Percentiles rank a stretch among this genome's conserved stretches.
Conservation (phyloP, 2,329 filamentous ascomycete genomes). For the Emmonsiellopsis sp. region DNA sequence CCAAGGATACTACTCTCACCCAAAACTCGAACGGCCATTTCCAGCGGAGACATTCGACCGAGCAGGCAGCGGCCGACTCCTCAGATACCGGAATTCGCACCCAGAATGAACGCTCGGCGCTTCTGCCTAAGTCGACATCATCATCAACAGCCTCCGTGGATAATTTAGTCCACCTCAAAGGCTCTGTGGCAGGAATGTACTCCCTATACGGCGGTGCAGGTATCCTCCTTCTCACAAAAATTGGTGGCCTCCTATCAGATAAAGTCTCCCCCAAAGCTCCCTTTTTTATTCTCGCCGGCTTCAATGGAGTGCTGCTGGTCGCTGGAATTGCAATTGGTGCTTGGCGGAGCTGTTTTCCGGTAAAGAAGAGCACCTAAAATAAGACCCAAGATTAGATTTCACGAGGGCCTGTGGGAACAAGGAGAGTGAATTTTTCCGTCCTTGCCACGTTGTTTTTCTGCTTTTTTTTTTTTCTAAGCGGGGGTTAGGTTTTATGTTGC, state of each 20-base stretch:
- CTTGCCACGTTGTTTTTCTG: no score
- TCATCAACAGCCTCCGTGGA: slow-evolving; percentile 12
- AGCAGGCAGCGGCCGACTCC: not conserved
- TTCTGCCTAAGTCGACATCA: slow-evolving; percentile 17
- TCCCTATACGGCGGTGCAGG: slow-evolving; percentile 82
- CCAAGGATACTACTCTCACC: not conserved
- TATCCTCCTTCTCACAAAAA: slow-evolving; percentile 82
- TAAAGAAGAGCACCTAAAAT: no score
- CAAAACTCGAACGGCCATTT: not conserved
- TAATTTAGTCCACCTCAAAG: slow-evolving; percentile 59
- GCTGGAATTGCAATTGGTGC: slow-evolving; percentile 16
- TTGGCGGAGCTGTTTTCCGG: not conserved
- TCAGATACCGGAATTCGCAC: not conserved
- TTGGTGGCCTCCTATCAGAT: slow-evolving; percentile 83
- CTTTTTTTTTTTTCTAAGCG: no score
- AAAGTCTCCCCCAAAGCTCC: slow-evolving; percentile 62
- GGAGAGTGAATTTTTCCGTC: no score
- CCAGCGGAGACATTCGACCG: not conserved
- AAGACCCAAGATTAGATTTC: no score
- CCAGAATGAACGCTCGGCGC: slow-evolving; percentile 19
- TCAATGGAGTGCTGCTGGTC: slow-evolving; percentile 63
- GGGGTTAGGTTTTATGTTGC: no score
- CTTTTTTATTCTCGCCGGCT: slow-evolving; percentile 88
- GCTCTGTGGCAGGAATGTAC: slow-evolving; percentile 90
- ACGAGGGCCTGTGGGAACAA: no score